Evolutionary conservation across 2,329 filamentous ascomycete genomes (phyloP).

Genomic region (Pestalotiopsis sp.): DNA sequence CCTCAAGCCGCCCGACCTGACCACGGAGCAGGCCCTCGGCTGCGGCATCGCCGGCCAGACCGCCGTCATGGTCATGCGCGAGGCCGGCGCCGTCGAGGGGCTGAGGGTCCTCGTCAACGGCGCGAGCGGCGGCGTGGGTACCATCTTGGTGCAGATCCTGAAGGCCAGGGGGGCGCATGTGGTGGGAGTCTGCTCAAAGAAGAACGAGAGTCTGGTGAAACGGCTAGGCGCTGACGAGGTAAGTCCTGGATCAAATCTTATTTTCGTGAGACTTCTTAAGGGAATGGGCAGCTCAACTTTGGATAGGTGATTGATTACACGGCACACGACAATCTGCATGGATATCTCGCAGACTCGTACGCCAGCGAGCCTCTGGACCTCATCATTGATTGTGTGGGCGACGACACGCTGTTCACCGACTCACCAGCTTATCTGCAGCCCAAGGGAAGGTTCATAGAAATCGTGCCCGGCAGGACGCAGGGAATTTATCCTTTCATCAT

Average conservation of each 20-base stretch:
- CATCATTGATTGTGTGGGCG: constrained; percentile 16
- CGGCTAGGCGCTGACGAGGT: constrained; percentile 14
- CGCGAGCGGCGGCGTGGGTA: constrained; percentile 16
- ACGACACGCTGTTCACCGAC: constrained; percentile 7
- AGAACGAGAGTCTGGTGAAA: constrained; percentile 10
- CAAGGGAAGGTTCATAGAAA: constrained; percentile 26
- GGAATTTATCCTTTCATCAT: constrained; percentile 31
- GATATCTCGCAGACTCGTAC: constrained; percentile 1
- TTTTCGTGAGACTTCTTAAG: not conserved
- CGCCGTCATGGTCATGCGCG: constrained; percentile 11
- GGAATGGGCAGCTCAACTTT: not conserved
- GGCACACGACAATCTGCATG: constrained; percentile 8
- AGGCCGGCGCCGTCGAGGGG: constrained; percentile 4
- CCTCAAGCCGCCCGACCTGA: not conserved
- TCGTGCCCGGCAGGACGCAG: constrained; percentile 33
- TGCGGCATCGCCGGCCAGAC: constrained; percentile 16
- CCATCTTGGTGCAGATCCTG: constrained; percentile 14
- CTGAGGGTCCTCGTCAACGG: constrained; percentile 15
- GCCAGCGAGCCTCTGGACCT: constrained; percentile 4
- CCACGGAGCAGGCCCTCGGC: constrained; percentile 1
- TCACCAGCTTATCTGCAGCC: constrained; percentile 11
- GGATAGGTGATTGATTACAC: constrained; percentile 17
- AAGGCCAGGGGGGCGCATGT: constrained; percentile 12
- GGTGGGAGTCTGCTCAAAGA: constrained; percentile 12
- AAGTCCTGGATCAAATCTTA: not conserved